Evolutionary conservation across 2,329 filamentous ascomycete species (phyloP), one percentile per base, ranked within the genome.

Genomic region (Hymenoscyphus linearis): DNA sequence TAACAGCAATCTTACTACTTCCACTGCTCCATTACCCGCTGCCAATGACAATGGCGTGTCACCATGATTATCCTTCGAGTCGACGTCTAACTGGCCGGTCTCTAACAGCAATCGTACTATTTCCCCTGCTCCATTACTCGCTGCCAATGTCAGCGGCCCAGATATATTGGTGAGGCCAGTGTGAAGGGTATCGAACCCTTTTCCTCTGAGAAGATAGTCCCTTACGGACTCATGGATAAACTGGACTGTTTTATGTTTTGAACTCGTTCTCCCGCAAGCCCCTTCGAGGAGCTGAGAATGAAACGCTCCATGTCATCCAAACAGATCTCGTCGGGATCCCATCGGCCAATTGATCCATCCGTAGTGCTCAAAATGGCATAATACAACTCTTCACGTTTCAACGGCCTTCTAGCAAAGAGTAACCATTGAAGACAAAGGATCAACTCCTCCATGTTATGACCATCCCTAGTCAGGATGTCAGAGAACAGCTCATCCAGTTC

Each of bases 351-450:
- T 3, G 61, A 44, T 60, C 60, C 60, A 16, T 65, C 57, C 2
- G 69, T 50, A 47, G 54, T 18, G 58, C 66, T 40, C 53, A 64
- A 56, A 35, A 68, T 56, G 16, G 67, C 66, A 26, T 65, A 68
- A 34, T 69, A 69, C 26, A 68, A 62, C 26, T 67, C 66, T 16
- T 63, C 58, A n/a, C 59, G 66, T 25, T 67, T 67, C n/a, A 67
- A 52, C 53, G 66, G 65, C 53, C 64, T 61, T 57, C 25, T 59
- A 14, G 83, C 74, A 26, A 77, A 85, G 0, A 86, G 71, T 0
- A 87, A 73, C 79, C 79, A 86, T 22, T 80, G 76, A 0, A 86
- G 62, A 34, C 78, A 83, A 0, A 82, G 64, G 0, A 76, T 59
- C 0, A 85, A 64, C 0, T 75, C 70, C 0, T 78, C 70, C 54